Evolutionary conservation across 2,329 filamentous ascomycete species (phyloP).

Genomic region (Setomelanomma holmii): DNA sequence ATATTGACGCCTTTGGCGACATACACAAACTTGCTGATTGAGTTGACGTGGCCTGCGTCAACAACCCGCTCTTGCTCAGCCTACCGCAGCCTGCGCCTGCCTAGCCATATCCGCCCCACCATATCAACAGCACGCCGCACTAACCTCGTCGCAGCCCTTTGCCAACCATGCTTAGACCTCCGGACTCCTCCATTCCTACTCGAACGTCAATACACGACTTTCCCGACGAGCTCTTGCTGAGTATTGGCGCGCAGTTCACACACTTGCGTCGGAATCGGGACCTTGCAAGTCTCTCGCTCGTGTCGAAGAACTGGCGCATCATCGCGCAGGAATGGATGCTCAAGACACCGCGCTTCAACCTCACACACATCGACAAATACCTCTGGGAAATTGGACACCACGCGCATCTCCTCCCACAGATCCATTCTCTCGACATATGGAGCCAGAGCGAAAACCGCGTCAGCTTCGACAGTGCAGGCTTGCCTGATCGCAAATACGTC

Average conservation of each 20-base stretch:
- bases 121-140: background rate
- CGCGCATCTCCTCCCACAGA: constrained; percentile 6
- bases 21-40: no score
- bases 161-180: background rate
- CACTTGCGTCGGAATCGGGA: constrained; percentile 14
- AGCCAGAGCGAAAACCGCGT: constrained; percentile 13
- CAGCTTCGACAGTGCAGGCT: background rate
- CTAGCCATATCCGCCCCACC: background rate
- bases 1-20: no score
- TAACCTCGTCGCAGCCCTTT: background rate
- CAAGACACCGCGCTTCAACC: constrained; percentile 19
- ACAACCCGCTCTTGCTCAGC: background rate
- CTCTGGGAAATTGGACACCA: constrained; percentile 15
- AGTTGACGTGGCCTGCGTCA: background rate
- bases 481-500: background rate
- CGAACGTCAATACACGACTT: constrained; percentile 11
- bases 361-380: constrained; percentile 20
- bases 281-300: constrained; percentile 20
- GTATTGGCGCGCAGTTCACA: constrained; percentile 12
- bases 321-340: constrained; percentile 27
- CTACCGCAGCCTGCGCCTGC: background rate
- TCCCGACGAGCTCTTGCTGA: constrained; percentile 22
- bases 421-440: constrained; percentile 21
- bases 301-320: constrained; percentile 13
- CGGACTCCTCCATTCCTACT: background rate